phyloP scores from a whole-genome alignment of 352 stramenopile genomes.

The Peronospora destructor region DNA sequence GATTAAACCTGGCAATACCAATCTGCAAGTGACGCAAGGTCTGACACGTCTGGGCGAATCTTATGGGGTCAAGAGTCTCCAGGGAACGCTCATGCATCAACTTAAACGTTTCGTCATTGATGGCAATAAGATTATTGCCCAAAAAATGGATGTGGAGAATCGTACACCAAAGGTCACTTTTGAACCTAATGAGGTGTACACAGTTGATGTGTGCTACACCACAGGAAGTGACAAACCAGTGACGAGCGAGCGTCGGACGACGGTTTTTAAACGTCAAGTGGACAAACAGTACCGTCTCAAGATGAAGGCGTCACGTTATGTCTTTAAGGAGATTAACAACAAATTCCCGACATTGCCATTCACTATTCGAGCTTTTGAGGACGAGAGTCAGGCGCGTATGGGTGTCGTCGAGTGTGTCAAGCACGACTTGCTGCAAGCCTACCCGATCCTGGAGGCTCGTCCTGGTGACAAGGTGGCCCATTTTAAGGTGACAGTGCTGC shows the following conservation, averaged over 20 bases:
- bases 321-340: constrained; percentile 97
- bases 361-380: constrained; percentile 92
- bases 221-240: constrained; percentile 95
- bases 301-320: constrained; percentile 91
- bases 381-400: constrained; percentile 95
- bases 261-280: constrained; percentile 98
- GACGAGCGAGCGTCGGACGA: constrained; percentile 89
- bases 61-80: constrained; percentile 96
- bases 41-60: constrained; percentile 91
- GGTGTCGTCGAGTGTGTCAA: constrained; percentile 97
- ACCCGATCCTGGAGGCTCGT: constrained; percentile 95
- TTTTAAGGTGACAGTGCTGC: constrained; percentile 98
- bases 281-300: constrained; percentile 96
- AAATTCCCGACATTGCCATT: constrained; percentile 99
- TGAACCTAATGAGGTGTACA: constrained; percentile 97
- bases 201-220: constrained; percentile 98
- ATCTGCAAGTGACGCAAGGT: constrained; percentile 92
- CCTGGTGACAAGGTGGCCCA: constrained; percentile 94
- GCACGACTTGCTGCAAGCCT: constrained; percentile 96
- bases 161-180: constrained; percentile 87
- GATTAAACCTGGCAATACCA: constrained; percentile 97
- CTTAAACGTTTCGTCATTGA: constrained; percentile 99
- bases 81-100: constrained; percentile 99
- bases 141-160: constrained; percentile 88
- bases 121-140: constrained; percentile 94